Evolutionary conservation across 2,329 filamentous ascomycete genomes (phyloP), one percentile per base, ranked within the genome.

Genomic region (Celoporthe dispersa): DNA sequence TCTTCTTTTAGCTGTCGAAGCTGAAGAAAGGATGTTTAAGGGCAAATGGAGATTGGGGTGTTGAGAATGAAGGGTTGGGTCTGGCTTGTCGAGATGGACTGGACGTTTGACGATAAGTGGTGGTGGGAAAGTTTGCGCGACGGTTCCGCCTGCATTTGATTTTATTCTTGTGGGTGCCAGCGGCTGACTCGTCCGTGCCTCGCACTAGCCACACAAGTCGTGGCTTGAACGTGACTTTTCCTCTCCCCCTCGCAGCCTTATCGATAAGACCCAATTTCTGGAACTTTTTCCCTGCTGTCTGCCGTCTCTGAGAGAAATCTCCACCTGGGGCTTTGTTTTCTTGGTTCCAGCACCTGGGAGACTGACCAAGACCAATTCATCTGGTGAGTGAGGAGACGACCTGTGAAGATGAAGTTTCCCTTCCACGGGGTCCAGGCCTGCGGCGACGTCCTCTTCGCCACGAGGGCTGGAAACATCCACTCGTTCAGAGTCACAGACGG

Each of bases 1-100:
- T 94, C 92, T 97, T 94, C 93, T 97, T 97, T 86, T 88, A 67
- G 70, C 69, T 71, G 51, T 71, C 69, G 62, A 69, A 71, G 69
- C 78, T 94, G 93, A 96, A 96, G 93, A 92, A 90, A 97, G 94
- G 94, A 93, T 97, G 84, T 97, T 97, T 97, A 94, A 97, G 94
- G 94, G 91, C 90, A 87, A 86, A 81, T 68, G 51, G 25, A 70
- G 64, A n/a, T 48, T 28, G 19, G 62, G 57, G 31, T 69, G 57
- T 60, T 25, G 59, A 62, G 55, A 60, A 48, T 63, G 51, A 48
- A 44, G 41, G 60, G 62, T 57, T 12, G 61, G 57, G 41, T 48
- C 14, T 57, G 69, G 57, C 4, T 76, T 74, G 71, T 71, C 74
- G 73, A 71, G 68, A 55, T 70, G 68, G 69, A 68, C 55, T 66